Percentiles rank a stretch among this genome's conserved stretches.
These are phyloP conservation scores for Casuarina equisetifolia DNA, from an alignment of 306 rosid genomes.

Conservation along the genomic window DNA sequence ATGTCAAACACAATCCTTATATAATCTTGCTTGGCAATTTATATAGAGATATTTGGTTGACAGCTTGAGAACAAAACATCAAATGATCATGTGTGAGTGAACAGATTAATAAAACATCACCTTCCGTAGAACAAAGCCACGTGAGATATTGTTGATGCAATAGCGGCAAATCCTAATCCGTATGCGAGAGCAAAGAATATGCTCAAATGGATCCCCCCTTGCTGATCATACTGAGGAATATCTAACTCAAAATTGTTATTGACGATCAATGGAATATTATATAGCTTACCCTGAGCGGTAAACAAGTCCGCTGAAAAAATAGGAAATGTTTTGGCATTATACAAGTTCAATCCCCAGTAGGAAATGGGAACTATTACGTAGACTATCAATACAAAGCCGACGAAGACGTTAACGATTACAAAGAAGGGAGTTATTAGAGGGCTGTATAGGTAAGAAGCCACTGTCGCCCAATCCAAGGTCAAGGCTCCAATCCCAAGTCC, in stretches of 20 bases:
- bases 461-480: conserved; percentile 68
- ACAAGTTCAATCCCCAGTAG: conserved; percentile 62
- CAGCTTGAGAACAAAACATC: not conserved
- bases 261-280: conserved; percentile 65
- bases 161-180: conserved; percentile 77
- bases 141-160: conserved; percentile 70
- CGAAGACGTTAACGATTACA: conserved; percentile 60
- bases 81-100: not conserved
- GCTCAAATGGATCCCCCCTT: conserved; percentile 64
- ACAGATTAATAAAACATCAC: conserved; percentile 24
- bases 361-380: conserved; percentile 55
- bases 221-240: conserved; percentile 42
- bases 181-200: conserved; percentile 66
- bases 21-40: not conserved
- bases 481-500: conserved; percentile 78
- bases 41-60: not conserved
- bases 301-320: conserved; percentile 72
- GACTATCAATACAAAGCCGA: conserved; percentile 45
- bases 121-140: conserved; percentile 84
- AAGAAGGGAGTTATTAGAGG: conserved; percentile 79
- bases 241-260: conserved; percentile 59
- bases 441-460: conserved; percentile 75
- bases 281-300: conserved; percentile 48
- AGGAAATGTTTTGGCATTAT: conserved; percentile 56
- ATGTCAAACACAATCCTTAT: not conserved